Conservation (phyloP, 768 basidiomycete species). For the Termitomyces sp. region DNA sequence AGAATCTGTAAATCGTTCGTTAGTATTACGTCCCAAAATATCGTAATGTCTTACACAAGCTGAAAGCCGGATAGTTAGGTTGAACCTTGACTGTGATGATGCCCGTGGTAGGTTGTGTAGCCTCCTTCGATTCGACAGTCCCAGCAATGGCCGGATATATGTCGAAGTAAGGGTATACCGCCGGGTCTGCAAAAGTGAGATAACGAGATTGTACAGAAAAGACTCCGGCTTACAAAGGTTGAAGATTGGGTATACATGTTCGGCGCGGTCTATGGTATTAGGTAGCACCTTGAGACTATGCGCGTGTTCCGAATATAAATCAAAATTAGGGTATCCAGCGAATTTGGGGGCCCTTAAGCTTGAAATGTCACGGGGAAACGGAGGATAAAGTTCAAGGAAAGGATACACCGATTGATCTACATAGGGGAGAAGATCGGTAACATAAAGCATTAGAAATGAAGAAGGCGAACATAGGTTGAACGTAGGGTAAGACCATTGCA, state of each 20-base stretch:
- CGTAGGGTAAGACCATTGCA: slow-evolving; percentile 9
- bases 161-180: slow-evolving; percentile 38
- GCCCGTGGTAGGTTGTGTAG: neutral
- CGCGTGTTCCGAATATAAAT: neutral
- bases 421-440: neutral
- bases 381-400: slow-evolving; percentile 15
- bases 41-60: slow-evolving; percentile 14
- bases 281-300: neutral
- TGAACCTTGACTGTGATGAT: neutral
- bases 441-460: neutral
- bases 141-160: slow-evolving; percentile 30
- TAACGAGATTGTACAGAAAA: neutral
- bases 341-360: neutral
- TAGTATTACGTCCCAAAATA: neutral
- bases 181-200: slow-evolving; percentile 12
- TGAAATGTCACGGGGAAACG: neutral
- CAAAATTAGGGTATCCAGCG: neutral
- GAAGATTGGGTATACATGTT: slow-evolving; percentile 7
- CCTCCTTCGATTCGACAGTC: neutral
- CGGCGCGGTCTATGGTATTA: neutral
- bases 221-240: slow-evolving; percentile 3
- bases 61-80: slow-evolving; percentile 20
- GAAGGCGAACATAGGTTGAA: slow-evolving; percentile 13
- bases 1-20: slow-evolving; percentile 19
- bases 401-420: slow-evolving; percentile 18